Conservation (phyloP, 305 asterid genomes). For the Fraxinus angustifolia region DNA sequence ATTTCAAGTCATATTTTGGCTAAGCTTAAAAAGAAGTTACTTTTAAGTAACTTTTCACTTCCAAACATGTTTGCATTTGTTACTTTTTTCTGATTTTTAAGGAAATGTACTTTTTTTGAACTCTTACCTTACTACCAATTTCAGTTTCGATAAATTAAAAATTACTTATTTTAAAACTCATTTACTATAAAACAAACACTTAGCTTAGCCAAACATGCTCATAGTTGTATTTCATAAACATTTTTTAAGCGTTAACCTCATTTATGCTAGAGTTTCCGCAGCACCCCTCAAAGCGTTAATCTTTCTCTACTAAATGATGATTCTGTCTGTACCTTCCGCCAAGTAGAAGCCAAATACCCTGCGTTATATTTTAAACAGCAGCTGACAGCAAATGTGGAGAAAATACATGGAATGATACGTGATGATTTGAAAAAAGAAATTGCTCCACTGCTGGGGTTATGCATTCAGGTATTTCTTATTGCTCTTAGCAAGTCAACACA, state of each 20-base stretch:
- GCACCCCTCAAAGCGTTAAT: slow-evolving; percentile 77
- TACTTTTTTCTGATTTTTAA: background rate
- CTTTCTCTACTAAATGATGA: slow-evolving; percentile 63
- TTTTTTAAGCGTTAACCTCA: slow-evolving; percentile 2
- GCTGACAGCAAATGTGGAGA: slow-evolving; percentile 90
- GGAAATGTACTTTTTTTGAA: background rate
- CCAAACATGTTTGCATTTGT: background rate
- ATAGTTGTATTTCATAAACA: slow-evolving; percentile 3
- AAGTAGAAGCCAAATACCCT: slow-evolving; percentile 74
- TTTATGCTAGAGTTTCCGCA: slow-evolving; percentile 70
- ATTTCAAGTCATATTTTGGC: background rate
- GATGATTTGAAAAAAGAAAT: slow-evolving; percentile 87
- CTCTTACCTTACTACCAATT: background rate
- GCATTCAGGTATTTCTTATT: slow-evolving; percentile 69
- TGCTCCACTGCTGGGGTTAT: slow-evolving; percentile 75
- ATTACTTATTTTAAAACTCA: background rate
- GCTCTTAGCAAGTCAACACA: slow-evolving; percentile 5
- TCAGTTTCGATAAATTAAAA: background rate
- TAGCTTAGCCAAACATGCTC: background rate
- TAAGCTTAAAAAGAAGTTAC: background rate
- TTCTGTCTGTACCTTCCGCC: slow-evolving; percentile 48
- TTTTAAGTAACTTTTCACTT: background rate
- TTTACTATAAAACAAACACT: background rate
- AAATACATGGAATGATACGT: slow-evolving; percentile 84
- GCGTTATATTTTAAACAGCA: slow-evolving; percentile 80